Base-by-base conservation (phyloP, 2,329 filamentous ascomycete genomes). In the Plectosphaerella cucumerina region DNA sequence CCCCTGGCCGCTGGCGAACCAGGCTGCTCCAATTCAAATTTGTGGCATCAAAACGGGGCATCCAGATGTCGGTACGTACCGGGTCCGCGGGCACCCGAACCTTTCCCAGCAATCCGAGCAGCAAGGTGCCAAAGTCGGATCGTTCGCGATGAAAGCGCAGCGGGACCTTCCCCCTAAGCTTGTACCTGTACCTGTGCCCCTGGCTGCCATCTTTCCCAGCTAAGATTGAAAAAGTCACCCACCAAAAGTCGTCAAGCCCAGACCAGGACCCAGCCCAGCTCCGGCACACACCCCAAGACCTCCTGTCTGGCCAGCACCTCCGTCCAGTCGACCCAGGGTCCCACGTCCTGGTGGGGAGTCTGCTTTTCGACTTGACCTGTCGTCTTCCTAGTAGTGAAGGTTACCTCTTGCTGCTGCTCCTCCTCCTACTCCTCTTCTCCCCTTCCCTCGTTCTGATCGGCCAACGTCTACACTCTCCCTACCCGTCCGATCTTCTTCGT, bases 11-110 rank as follows among this genome's bases (percentile, higher is more conserved):
- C 39, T 31, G 18, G 39, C 39, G 39, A 42, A 42, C 39, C 39
- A 42, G 39, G 39, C n/a, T 9, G n/a, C 39, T 42, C 39, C 39
- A 42, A 42, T 42, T 42, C 39, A 42, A 42, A 42, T 42, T 42
- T 42, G 39, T 42, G 39, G 39, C 39, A 42, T 42, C 39, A 20
- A 42, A 42, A 42, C 39, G 39, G 39, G 39, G 39, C n/a, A 18
- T 18, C n/a, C 39, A 42, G n/a, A 20, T 5, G 39, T 12, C 39
- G 39, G 39, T 42, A 42, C 39, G 39, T 42, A 42, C 39, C 39
- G 6, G 17, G 20, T 18, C 15, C 26, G 26, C 26, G 26, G 26
- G 26, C 26, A 31, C 26, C 26, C 26, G 26, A 31, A 11, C 26
- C 26, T 31, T 31, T 31, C 26, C 26, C 26, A 31, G 26, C 26